Evolutionary conservation across 129 eudicot species (phyloP).

Genomic region (Daucus carota): DNA sequence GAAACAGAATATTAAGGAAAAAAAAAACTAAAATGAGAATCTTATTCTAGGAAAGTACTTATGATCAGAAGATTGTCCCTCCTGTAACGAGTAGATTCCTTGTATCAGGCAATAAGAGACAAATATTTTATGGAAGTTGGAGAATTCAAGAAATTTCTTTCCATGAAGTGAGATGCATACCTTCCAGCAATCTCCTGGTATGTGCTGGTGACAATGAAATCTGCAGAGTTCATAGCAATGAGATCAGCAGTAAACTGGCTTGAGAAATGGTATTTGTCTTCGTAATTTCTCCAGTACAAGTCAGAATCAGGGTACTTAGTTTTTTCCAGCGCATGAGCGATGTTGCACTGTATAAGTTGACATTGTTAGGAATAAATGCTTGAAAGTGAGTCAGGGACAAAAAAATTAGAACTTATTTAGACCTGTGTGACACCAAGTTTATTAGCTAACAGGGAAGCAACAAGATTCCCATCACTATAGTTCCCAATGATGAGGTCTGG

Average conservation of each 20-base stretch:
- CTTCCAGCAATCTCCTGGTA: slow-evolving; percentile 41
- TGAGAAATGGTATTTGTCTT: slow-evolving; percentile 36
- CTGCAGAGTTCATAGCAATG: slow-evolving; percentile 31
- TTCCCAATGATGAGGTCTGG: slow-evolving; percentile 40
- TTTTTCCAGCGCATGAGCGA: slow-evolving; percentile 37
- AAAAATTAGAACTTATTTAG: neutral
- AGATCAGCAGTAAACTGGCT: slow-evolving; percentile 40
- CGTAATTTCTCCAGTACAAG: slow-evolving; percentile 25
- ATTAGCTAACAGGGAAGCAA: slow-evolving; percentile 33
- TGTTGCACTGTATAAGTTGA: slow-evolving; percentile 21
- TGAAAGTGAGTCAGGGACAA: neutral
- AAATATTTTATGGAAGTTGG: neutral
- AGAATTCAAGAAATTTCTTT: neutral
- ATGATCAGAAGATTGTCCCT: neutral
- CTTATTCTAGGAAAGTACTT: neutral
- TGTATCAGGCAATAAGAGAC: neutral
- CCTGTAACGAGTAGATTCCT: neutral
- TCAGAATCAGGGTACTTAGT: slow-evolving; percentile 36
- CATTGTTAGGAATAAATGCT: too few relatives aligned
- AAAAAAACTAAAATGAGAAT: neutral
- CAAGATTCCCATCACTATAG: slow-evolving; percentile 41
- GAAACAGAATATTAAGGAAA: neutral
- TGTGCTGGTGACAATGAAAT: slow-evolving; percentile 38
- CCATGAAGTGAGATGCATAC: slow-evolving; percentile 9
- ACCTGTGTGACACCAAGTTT: slow-evolving; percentile 38